A percentile compares a stretch with the other conserved stretches of the same genome.
Conservation (phyloP, 768 basidiomycete species). For the Suillus bovinus region DNA sequence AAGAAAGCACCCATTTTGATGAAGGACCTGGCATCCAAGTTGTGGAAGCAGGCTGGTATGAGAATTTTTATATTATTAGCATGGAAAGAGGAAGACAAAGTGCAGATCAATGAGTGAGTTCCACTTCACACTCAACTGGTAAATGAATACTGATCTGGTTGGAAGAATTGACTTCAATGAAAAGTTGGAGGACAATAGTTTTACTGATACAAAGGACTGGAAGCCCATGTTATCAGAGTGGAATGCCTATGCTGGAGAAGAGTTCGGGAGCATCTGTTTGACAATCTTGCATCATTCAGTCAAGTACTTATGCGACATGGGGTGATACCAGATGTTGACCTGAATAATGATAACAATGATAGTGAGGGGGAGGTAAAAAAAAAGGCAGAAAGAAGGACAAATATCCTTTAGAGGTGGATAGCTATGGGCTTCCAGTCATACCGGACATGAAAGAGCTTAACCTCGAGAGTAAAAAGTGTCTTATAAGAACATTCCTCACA, state of each 20-base stretch:
- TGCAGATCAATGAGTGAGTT: not conserved
- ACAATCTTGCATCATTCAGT: not conserved
- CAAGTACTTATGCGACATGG: not conserved
- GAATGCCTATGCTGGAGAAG: not conserved
- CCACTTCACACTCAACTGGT: not conserved
- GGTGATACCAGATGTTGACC: not conserved
- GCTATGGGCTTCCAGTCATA: constrained; percentile 1
- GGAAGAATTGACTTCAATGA: not conserved
- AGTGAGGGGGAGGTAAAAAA: not conserved
- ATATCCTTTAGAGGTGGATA: constrained; percentile 1
- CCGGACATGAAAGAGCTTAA: not conserved
- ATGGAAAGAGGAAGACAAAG: not conserved
- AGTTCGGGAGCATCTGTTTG: not conserved
- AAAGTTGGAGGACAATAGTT: constrained; percentile 1
- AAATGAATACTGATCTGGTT: not conserved
- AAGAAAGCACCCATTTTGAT: constrained; percentile 1
- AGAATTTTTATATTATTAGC: not conserved
- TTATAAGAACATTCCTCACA: not conserved
- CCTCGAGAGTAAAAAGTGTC: not conserved
- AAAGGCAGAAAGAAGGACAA: not conserved
- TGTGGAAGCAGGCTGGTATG: constrained; percentile 10
- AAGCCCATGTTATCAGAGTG: constrained; percentile 2
- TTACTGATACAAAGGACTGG: not conserved
- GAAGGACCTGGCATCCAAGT: not conserved
- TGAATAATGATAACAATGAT: not conserved